Percentiles rank a stretch among this genome's conserved stretches.
Conservation (phyloP, 192 early-diverging fungal genomes). For the Coemansia erecta region DNA sequence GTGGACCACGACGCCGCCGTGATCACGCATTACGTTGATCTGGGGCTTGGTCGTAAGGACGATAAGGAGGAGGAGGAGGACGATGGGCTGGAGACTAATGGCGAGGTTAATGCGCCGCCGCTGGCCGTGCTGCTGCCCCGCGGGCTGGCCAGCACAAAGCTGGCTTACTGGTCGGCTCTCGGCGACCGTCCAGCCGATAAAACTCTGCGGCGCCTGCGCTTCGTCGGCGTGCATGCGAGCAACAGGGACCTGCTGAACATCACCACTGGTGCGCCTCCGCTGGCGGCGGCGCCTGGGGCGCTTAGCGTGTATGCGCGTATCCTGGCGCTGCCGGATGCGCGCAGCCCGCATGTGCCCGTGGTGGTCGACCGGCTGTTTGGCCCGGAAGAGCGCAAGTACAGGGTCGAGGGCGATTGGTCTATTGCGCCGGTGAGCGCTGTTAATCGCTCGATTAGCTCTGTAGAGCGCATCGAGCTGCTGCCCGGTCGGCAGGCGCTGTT, state of each 20-base stretch:
- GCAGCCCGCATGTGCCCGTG: no score
- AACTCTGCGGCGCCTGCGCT: neutral
- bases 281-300: no score
- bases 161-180: neutral
- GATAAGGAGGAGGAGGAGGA: no score
- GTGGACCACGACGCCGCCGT: constrained; percentile 13
- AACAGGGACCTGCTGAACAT: neutral
- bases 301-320: constrained; percentile 14
- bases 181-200: neutral
- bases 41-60: constrained; percentile 1
- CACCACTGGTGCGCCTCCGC: no score
- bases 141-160: no score
- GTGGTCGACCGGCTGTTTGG: no score
- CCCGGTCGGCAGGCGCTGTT: constrained; percentile 25
- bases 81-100: neutral
- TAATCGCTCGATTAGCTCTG: neutral
- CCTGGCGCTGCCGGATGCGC: constrained; percentile 4
- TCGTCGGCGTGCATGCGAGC: constrained; percentile 29
- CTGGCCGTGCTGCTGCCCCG: constrained; percentile 29
- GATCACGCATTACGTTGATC: constrained; percentile 28
- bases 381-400: no score
- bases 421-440: constrained; percentile 15
- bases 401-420: constrained; percentile 28
- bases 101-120: constrained; percentile 23
- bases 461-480: constrained; percentile 7